Evolutionary conservation across 2,329 filamentous ascomycete species (phyloP).

Genomic region (Ilyonectria mors-panacis): DNA sequence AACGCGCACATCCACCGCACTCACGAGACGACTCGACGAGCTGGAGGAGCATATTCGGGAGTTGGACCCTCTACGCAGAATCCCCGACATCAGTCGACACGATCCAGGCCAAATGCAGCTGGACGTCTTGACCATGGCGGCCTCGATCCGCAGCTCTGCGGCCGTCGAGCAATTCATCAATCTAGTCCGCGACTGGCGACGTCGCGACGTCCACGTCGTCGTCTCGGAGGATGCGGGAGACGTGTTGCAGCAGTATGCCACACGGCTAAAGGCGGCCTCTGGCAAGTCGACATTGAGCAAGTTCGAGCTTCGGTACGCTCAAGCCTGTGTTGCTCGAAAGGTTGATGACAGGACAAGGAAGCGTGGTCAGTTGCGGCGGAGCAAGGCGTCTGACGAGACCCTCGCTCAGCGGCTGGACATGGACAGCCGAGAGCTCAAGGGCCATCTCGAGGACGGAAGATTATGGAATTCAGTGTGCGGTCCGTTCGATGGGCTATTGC

Average conservation of each 20-base stretch:
- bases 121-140: background rate
- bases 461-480: background rate
- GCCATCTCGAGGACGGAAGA: background rate
- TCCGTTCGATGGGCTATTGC: background rate
- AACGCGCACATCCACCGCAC: background rate
- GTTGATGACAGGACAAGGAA: background rate
- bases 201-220: background rate
- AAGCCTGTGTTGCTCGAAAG: background rate
- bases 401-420: background rate
- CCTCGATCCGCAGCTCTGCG: background rate
- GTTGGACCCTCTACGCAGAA: constrained; percentile 1
- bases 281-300: background rate
- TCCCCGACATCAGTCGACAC: background rate
- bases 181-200: constrained; percentile 4
- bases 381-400: background rate
- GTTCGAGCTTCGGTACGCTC: background rate
- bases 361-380: background rate
- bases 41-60: background rate
- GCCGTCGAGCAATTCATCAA: background rate
- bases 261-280: background rate
- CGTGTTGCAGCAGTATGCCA: background rate
- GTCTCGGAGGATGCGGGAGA: background rate
- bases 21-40: background rate
- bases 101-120: background rate
- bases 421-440: background rate